phyloP scores from a whole-genome alignment of 1,284 basidiomycete genomes.

The Xanthoconium separans region DNA sequence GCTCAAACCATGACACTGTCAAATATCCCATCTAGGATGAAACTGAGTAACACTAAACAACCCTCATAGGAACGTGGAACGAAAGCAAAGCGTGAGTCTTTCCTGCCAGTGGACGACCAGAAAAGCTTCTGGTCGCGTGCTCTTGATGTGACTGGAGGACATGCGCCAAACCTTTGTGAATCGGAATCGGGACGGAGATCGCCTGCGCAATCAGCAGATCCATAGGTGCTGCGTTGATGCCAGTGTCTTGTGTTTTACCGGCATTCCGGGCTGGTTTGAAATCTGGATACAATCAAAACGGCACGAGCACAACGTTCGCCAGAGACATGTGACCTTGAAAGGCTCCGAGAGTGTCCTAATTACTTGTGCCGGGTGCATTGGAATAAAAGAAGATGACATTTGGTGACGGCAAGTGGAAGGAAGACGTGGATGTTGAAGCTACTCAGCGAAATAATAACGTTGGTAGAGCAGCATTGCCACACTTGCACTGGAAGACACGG shows the following conservation, averaged over 20 bases:
- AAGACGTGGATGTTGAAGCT: neutral
- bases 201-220: neutral
- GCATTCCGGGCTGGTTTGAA: neutral
- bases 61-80: too few relatives aligned
- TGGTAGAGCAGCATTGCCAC: slow-evolving; percentile 7
- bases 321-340: neutral
- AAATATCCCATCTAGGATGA: too few relatives aligned
- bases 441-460: neutral
- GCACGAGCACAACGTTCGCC: neutral
- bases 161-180: neutral
- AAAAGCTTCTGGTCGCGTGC: too few relatives aligned
- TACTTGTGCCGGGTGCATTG: neutral
- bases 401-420: neutral
- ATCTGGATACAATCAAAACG: slow-evolving; percentile 1
- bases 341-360: neutral
- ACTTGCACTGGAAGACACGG: slow-evolving; percentile 12
- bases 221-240: neutral
- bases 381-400: neutral
- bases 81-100: too few relatives aligned
- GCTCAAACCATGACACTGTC: too few relatives aligned
- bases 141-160: neutral
- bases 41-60: too few relatives aligned
- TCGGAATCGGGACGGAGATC: slow-evolving; percentile 4
- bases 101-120: too few relatives aligned
- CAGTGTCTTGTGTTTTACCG: neutral